Percentiles rank a stretch among this genome's conserved stretches.
Evolutionary conservation across 1,139 yeast species (phyloP).

Genomic region (Entelexis sorbosivorans): DNA sequence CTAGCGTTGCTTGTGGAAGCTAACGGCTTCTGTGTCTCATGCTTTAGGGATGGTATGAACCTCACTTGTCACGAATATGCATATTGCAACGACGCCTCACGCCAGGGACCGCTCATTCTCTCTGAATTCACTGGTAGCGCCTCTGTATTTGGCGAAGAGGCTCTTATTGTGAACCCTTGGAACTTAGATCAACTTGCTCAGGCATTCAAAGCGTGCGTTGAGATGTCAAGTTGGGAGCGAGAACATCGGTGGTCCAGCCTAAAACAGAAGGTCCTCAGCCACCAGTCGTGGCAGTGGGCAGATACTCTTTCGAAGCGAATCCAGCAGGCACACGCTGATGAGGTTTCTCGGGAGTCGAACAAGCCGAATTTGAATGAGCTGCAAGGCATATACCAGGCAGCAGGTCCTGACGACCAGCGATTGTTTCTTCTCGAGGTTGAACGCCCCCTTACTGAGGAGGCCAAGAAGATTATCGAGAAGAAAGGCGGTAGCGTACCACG

Average conservation of each 20-base stretch:
- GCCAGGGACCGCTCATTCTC: slow-evolving; percentile 59
- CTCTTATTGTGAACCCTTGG: slow-evolving; percentile 85
- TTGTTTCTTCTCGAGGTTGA: slow-evolving; percentile 30
- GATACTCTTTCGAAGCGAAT: slow-evolving; percentile 46
- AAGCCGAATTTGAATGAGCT: slow-evolving; percentile 28
- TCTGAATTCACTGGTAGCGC: slow-evolving; percentile 96
- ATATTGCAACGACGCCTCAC: slow-evolving; percentile 51
- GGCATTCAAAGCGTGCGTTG: slow-evolving; percentile 50
- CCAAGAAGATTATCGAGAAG: slow-evolving; percentile 9
- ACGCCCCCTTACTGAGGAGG: slow-evolving; percentile 18
- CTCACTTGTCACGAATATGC: slow-evolving; percentile 91
- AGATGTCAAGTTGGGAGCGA: slow-evolving; percentile 52
- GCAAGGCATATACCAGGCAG: slow-evolving; percentile 18
- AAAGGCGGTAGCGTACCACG: slow-evolving; percentile 2
- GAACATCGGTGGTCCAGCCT: slow-evolving; percentile 51
- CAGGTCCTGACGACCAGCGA: slow-evolving; percentile 23
- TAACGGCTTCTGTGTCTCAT: slow-evolving; percentile 73
- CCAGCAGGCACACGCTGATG: slow-evolving; percentile 52
- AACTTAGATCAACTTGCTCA: slow-evolving; percentile 57
- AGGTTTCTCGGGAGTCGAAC: slow-evolving; percentile 34
- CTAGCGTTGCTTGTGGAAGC: slow-evolving; percentile 79
- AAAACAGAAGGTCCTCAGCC: slow-evolving; percentile 46
- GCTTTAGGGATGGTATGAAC: slow-evolving; percentile 94
- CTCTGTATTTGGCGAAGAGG: slow-evolving; percentile 51
- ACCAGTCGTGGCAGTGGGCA: slow-evolving; percentile 74